Conservation (phyloP, 768 basidiomycete species). For the Lactifluus subvellereus region DNA sequence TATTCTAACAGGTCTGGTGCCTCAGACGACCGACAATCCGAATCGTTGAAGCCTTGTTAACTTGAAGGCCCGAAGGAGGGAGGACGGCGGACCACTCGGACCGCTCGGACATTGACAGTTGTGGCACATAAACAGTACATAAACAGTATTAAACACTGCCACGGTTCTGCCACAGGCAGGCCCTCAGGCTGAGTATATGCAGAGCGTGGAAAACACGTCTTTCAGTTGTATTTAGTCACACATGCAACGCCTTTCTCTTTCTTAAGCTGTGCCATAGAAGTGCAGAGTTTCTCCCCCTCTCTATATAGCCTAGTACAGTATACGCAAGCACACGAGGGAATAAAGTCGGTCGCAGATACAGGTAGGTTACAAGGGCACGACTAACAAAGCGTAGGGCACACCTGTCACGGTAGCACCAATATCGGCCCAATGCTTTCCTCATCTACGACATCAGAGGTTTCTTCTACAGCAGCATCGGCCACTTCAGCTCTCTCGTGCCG, state of each 20-base stretch:
- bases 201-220: no score
- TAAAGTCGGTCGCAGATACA: background rate
- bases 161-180: no score
- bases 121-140: no score
- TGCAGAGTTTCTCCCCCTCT: no score
- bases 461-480: constrained; percentile 39
- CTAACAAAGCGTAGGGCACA: background rate
- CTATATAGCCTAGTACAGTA: accelerated
- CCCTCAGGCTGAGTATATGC: no score
- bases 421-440: constrained; percentile 10
- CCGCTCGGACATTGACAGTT: background rate
- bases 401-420: constrained; percentile 18
- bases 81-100: background rate
- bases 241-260: no score
- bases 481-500: constrained; percentile 43
- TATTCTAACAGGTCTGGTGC: no score
- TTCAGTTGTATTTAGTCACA: no score
- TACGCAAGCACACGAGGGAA: no score
- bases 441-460: background rate
- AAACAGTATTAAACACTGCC: no score
- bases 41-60: background rate
- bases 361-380: background rate
- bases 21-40: background rate
- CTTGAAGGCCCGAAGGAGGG: no score
- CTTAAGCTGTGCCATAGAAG: no score